Percentiles rank a stretch among this genome's conserved stretches.
These are phyloP conservation scores for Wickerhamiella galacta DNA, from an alignment of 805 yeast genomes.

Conservation along the genomic window DNA sequence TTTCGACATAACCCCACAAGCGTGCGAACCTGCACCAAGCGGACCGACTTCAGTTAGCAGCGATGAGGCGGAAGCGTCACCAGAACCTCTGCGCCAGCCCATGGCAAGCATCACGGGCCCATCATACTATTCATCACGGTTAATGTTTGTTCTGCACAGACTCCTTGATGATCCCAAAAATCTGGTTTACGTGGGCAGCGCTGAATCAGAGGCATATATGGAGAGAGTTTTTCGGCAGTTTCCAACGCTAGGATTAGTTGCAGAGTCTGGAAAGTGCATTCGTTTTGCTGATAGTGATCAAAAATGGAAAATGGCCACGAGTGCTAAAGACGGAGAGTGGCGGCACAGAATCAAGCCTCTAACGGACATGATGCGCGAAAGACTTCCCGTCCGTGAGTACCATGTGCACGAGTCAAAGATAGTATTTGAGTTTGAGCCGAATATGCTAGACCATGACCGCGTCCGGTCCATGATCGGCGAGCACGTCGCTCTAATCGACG, in stretches of 20 bases:
- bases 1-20: too few species aligned
- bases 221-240: conserved; percentile 52
- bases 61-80: too few species aligned
- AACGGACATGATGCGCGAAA: conserved; percentile 45
- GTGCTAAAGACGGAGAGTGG: conserved; percentile 28
- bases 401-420: conserved; percentile 63
- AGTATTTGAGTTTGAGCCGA: conserved; percentile 54
- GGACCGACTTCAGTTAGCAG: too few species aligned
- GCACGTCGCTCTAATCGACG: conserved; percentile 69
- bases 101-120: too few species aligned
- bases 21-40: too few species aligned
- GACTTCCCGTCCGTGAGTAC: conserved; percentile 63
- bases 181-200: conserved; percentile 55
- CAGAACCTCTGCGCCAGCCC: too few species aligned
- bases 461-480: conserved; percentile 62
- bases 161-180: conserved; percentile 42
- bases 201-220: conserved; percentile 44
- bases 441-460: conserved; percentile 36
- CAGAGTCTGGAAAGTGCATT: conserved; percentile 79
- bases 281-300: conserved; percentile 22
- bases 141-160: conserved; percentile 37
- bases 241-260: conserved; percentile 62
- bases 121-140: conserved; percentile 14
- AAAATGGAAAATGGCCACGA: conserved; percentile 22
- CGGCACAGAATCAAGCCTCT: conserved; percentile 38